Evolutionary conservation across 495 filamentous ascomycete genomes (phyloP), one percentile per base, ranked within the genome.

Genomic region (Penicillium steckii): DNA sequence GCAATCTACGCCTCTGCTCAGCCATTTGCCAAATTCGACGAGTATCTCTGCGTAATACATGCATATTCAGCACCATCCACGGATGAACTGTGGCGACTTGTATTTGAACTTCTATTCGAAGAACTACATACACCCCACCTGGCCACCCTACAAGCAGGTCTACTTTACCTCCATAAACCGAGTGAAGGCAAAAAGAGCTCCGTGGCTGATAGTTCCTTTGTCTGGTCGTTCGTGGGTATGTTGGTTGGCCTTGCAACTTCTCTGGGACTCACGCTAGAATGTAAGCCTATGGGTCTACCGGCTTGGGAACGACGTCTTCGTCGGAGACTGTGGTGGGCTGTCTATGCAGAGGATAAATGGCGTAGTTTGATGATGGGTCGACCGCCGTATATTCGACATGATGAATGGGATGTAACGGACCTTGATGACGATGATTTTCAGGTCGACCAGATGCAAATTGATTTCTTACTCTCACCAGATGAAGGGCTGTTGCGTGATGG

Each of bases 271-370:
- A 88, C 91, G 62, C 81, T 90, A 17, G 88, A 94, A 62, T 90
- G 87, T 66, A 80, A 82, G 12, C 71, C 75, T 19, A 92, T 89
- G 89, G 85, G 86, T 57, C 89, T 94, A 26, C 89, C 89, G 7
- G 69, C 72, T 2, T 94, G 89, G 89, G 89, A 94, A 64, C 79
- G 81, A 46, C 86, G 88, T 2, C 70, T 94, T 43, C 77, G 89
- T 48, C 89, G 90, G 66, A 80, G 89, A 42, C 75, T 94, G 24
- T 89, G 86, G 29, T 92, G 89, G 88, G 89, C 86, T 8, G 67
- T 94, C 53, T 94, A 88, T 61, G 88, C 90, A 84, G 86, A 91
- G 57, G 89, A 94, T 63, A 92, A 91, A 69, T 94, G 89, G 89
- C 86, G 86, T 42, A 85, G 88, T 19, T 72, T 92, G 12, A 83